phyloP scores from a whole-genome alignment of 805 yeast genomes.

The Wickerhamiella parazyma region DNA sequence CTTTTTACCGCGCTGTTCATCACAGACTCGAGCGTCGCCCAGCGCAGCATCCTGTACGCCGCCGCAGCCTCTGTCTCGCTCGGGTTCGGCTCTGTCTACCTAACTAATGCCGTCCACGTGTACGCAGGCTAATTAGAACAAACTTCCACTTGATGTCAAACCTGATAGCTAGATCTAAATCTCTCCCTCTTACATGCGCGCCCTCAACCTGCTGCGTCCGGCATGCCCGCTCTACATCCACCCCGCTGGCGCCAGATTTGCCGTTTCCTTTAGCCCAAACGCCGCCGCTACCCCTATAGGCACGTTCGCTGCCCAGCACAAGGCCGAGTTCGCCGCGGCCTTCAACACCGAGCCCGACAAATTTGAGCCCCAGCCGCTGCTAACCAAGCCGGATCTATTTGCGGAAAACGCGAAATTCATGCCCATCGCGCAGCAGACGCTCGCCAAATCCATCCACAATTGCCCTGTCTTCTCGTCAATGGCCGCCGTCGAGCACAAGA shows the following conservation, averaged over 20 bases:
- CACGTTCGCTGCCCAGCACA: constrained; percentile 13
- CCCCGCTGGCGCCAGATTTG: constrained; percentile 1
- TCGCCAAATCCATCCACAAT: constrained; percentile 20
- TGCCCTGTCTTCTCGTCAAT: constrained; percentile 21
- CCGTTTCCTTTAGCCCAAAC: constrained; percentile 16
- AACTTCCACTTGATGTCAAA: too few species aligned
- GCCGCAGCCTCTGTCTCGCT: constrained; percentile 26
- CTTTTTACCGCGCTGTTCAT: constrained; percentile 17
- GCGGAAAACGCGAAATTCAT: constrained; percentile 18
- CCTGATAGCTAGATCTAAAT: too few species aligned
- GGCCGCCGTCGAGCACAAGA: constrained; percentile 29
- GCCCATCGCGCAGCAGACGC: constrained; percentile 15
- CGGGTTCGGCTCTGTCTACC: constrained; percentile 29
- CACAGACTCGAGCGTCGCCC: constrained; percentile 14
- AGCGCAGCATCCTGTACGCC: constrained; percentile 21
- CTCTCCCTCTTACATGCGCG: not conserved
- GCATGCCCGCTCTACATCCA: constrained; percentile 10
- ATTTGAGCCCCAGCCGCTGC: constrained; percentile 15
- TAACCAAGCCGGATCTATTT: constrained; percentile 14
- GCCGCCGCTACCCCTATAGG: constrained; percentile 21
- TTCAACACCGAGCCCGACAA: constrained; percentile 16
- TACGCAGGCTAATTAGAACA: constrained; percentile 26
- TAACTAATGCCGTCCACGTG: constrained; percentile 34
- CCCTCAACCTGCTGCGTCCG: constrained; percentile 6
- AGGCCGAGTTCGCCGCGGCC: constrained; percentile 10